Base-by-base conservation (phyloP, 1,139 yeast genomes). In the Fermentozyma sake region DNA sequence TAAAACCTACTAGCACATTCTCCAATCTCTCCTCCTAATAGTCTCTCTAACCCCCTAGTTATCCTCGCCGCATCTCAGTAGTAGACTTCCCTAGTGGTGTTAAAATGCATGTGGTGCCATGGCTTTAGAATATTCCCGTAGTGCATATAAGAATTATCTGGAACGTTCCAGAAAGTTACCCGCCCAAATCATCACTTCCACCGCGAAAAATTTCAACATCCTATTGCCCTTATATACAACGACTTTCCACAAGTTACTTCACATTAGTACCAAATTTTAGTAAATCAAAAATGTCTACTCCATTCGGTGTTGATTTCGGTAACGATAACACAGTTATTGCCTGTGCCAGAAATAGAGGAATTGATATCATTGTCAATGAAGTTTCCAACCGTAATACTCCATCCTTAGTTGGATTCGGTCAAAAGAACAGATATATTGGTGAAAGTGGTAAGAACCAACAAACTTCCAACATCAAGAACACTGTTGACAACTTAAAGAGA, bases 221-320 rank as follows among this genome's bases (percentile, higher is more conserved):
- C 14, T 8, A 24, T 15, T 14, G 14, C 16, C 13, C n/a, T n/a
- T n/a, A n/a, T n/a, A n/a, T n/a, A n/a, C n/a, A n/a, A n/a, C n/a
- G n/a, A n/a, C n/a, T n/a, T n/a, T n/a, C 23, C 28, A 14, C 23
- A 13, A 14, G 18, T 16, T 22, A 22, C 12, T 22, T 22, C 16
- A 22, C 14, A 15, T 22, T 16, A 21, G 26, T 20, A 30, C 18
- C 29, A 18, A 27, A n/a, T n/a, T n/a, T n/a, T n/a, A n/a, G 30
- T 25, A 26, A 14, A 14, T 8, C 10, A 29, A 55, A 34, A 25
- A 67, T 67, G 72, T 66, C 72, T 43, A 78, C 85, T 58, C 96
- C 97, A 63, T 85, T 91, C 55, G 98, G 98, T 72, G 82, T 91
- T 64, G 99, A 91, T 78, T 80, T 91, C 59, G 99, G 99, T 69